These are phyloP conservation scores for Dendrobium chrysotoxum DNA, from an alignment of 106 monocot species.

Conservation along the genomic window DNA sequence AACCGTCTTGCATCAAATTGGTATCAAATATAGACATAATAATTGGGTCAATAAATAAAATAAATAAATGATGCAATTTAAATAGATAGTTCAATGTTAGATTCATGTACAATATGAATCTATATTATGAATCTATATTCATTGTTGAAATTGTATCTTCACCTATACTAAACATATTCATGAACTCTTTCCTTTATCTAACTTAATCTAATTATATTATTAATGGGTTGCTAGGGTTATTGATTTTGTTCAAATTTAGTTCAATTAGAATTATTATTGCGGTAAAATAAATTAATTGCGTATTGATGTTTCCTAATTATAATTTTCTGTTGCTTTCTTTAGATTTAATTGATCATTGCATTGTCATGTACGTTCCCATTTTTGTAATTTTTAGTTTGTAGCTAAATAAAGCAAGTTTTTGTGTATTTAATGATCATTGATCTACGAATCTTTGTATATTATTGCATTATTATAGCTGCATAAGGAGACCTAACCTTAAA, in stretches of 20 bases:
- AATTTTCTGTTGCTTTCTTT: background rate
- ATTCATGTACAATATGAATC: no score
- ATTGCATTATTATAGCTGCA: background rate
- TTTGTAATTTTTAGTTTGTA: background rate
- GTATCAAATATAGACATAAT: no score
- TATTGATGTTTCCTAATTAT: background rate
- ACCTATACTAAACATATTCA: no score
- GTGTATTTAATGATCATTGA: background rate
- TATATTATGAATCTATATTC: no score
- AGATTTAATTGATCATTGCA: slow-evolving; percentile 2
- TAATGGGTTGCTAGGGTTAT: background rate
- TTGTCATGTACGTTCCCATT: background rate
- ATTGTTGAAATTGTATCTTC: no score
- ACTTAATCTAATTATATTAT: background rate
- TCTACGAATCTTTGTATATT: background rate
- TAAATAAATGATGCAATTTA: no score
- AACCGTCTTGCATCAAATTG: no score
- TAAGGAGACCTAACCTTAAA: background rate
- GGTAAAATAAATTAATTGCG: background rate
- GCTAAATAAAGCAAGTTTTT: background rate
- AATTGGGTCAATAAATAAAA: no score
- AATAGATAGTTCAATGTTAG: no score
- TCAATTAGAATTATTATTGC: background rate
- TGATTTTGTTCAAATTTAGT: background rate
- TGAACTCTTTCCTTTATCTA: background rate